Evolutionary conservation across 306 rosid species (phyloP), one percentile per base, ranked within the genome.

Genomic region (Prinsepia uniflora): DNA sequence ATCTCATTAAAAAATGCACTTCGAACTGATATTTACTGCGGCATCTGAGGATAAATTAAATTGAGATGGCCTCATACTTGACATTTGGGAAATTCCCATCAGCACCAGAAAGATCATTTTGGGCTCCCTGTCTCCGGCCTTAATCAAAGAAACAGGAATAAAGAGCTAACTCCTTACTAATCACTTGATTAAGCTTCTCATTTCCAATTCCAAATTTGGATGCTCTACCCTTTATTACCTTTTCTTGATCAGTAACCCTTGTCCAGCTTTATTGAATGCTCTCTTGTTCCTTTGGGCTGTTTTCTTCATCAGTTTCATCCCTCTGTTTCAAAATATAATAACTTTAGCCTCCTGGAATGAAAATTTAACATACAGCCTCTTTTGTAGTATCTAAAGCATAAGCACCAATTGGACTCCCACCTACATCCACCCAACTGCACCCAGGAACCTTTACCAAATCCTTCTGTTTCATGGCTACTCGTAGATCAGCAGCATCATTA

Each of bases 361-460:
- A 9, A 47, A 6, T 11, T 44, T 42, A 59, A 10, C 63, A 11
- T 20, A 22, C 40, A 24, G 70, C 22, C 65, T 42, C 75, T 30
- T 69, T 36, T 10, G 44, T 7, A n/a, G 8, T 60, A 5, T 42
- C 61, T 44, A 34, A n/a, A 6, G 24, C 22, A 5, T 18, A 69
- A 77, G 69, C 71, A 66, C 72, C 71, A 66, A 3, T 30, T 30
- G 36, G 36, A 30, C 36, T 3, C 36, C 64, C 73, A 76, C 79
- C 73, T 76, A 77, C 85, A 53, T 76, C 86, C 68, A 88, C 82
- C 94, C 90, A 88, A 71, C 90, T 88, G 75, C 84, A 76, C 41
- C 90, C 94, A 24, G 89, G 88, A 67, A 34, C 58, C 75, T 86
- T 88, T 78, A 43, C 76, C 81, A 84, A 75, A 54, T 90, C 85